Percentiles rank a stretch among this genome's conserved stretches.
Conservation (phyloP, 257 asterid genomes). For the Solanum boliviense region DNA sequence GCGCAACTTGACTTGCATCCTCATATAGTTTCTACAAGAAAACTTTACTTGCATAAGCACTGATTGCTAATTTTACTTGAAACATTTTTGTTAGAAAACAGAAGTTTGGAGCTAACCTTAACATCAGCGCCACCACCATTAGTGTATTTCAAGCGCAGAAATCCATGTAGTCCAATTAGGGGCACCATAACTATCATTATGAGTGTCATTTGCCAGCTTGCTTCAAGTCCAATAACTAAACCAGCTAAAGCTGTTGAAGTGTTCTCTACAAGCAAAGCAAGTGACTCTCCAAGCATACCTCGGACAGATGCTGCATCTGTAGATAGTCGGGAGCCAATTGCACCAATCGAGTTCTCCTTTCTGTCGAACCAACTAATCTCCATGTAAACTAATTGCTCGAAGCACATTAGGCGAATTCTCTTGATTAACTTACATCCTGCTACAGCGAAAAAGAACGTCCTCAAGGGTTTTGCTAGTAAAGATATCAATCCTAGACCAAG, state of each 20-base stretch:
- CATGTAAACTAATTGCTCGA: conserved; percentile 70
- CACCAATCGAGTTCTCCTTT: neutral
- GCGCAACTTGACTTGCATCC: conserved; percentile 83
- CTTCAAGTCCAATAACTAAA: conserved; percentile 53
- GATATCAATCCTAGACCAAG: conserved; percentile 42
- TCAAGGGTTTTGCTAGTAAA: conserved; percentile 29
- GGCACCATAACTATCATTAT: conserved; percentile 61
- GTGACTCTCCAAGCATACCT: conserved; percentile 80
- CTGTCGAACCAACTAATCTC: conserved; percentile 4
- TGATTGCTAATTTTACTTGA: conserved; percentile 6
- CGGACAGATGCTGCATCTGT: conserved; percentile 45
- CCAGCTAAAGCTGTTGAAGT: conserved; percentile 53
- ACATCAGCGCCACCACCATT: conserved; percentile 75
- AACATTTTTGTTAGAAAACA: conserved; percentile 18
- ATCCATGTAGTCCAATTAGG: conserved; percentile 54
- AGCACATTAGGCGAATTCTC: conserved; percentile 47
- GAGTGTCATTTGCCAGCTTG: conserved; percentile 72
- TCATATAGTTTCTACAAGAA: conserved; percentile 56
- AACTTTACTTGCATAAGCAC: neutral
- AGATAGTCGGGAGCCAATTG: conserved; percentile 30
- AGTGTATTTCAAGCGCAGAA: conserved; percentile 49
- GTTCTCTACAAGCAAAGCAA: conserved; percentile 78
- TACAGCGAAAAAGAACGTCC: neutral
- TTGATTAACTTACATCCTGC: neutral
- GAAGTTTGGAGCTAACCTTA: conserved; percentile 41